Conservation (phyloP, 148 eudicot genomes). For the Camellia sinensis region DNA sequence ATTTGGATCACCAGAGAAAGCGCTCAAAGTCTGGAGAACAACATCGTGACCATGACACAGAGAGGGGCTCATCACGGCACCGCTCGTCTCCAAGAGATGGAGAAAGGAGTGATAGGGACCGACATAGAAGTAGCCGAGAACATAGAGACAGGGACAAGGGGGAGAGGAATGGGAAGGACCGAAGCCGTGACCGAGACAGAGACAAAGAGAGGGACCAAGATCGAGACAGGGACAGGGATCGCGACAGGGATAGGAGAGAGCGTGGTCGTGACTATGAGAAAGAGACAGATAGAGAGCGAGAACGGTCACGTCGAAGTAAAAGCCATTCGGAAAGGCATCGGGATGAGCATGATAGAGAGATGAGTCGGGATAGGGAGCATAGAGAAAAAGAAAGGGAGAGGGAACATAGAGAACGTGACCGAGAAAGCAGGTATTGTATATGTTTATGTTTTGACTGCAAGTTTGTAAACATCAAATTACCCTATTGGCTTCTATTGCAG, state of each 20-base stretch:
- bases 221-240: slow-evolving; percentile 33
- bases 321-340: slow-evolving; percentile 48
- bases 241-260: slow-evolving; percentile 26
- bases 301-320: slow-evolving; percentile 46
- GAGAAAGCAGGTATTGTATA: slow-evolving; percentile 44
- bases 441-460: neutral
- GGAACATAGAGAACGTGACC: slow-evolving; percentile 36
- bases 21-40: slow-evolving; percentile 55
- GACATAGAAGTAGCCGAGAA: slow-evolving; percentile 47
- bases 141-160: slow-evolving; percentile 44
- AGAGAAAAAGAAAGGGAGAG: slow-evolving; percentile 24
- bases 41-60: slow-evolving; percentile 44
- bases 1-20: slow-evolving; percentile 42
- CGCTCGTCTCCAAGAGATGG: slow-evolving; percentile 48
- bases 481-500: neutral
- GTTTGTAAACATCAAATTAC: neutral
- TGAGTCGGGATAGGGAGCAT: slow-evolving; percentile 39
- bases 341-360: slow-evolving; percentile 43
- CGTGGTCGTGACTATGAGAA: slow-evolving; percentile 24
- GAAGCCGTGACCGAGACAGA: slow-evolving; percentile 27
- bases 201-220: slow-evolving; percentile 40
- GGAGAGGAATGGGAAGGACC: slow-evolving; percentile 38
- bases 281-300: slow-evolving; percentile 35
- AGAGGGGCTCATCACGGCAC: slow-evolving; percentile 48
- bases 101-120: slow-evolving; percentile 54